Conservation (phyloP, 2,329 filamentous ascomycete species). For the Aspergillus piperis region DNA sequence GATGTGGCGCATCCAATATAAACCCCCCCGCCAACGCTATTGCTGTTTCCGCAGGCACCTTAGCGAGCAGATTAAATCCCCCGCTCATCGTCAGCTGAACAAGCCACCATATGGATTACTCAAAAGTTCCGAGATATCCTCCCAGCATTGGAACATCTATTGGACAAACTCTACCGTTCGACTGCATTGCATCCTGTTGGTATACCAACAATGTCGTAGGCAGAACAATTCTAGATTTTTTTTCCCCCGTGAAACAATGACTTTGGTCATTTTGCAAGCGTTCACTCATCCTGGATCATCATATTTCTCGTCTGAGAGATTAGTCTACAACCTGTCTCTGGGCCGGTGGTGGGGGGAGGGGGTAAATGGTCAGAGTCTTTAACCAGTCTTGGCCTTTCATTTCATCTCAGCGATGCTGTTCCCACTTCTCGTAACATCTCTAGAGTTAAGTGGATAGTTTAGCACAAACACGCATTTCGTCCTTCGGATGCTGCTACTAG, state of each 20-base stretch:
- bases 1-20: slow-evolving; percentile 31
- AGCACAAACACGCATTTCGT: too few relatives aligned
- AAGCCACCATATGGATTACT: slow-evolving; percentile 27
- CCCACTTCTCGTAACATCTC: too few relatives aligned
- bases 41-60: slow-evolving; percentile 41
- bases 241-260: slow-evolving; percentile 12
- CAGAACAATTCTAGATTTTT: slow-evolving; percentile 34
- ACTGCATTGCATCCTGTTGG: slow-evolving; percentile 35
- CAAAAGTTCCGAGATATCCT: slow-evolving; percentile 31
- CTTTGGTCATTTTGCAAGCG: slow-evolving; percentile 26
- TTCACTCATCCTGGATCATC: slow-evolving; percentile 39
- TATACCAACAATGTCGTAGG: slow-evolving; percentile 22
- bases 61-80: slow-evolving; percentile 32
- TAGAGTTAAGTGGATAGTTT: too few relatives aligned
- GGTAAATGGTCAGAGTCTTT: slow-evolving; percentile 4
- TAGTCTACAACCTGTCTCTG: slow-evolving; percentile 17
- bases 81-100: slow-evolving; percentile 22
- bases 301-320: slow-evolving; percentile 37
- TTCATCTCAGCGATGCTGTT: too few relatives aligned
- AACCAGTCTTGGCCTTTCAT: slow-evolving; percentile 11
- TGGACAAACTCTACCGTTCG: slow-evolving; percentile 36
- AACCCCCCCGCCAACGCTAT: slow-evolving; percentile 42
- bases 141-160: slow-evolving; percentile 38
- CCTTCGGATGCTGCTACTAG: too few relatives aligned
- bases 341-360: background rate